These are phyloP conservation scores for Neospermospora avenae DNA, from an alignment of 2,329 filamentous ascomycete genomes.

Conservation along the genomic window DNA sequence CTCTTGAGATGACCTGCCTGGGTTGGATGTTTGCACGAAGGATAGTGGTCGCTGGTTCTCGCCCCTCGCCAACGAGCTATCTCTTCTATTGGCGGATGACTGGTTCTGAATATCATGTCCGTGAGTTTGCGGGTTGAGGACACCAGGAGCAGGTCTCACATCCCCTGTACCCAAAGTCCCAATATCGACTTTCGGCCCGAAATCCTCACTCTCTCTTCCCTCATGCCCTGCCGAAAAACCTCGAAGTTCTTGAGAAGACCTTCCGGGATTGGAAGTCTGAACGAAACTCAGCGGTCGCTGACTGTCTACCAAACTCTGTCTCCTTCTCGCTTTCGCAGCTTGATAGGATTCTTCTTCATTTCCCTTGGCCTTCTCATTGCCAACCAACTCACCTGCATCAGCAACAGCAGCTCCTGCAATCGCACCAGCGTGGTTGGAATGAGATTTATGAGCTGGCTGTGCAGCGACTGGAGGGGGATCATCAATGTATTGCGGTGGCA, in stretches of 20 bases:
- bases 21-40: no score
- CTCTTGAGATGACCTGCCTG: no score
- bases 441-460: not conserved
- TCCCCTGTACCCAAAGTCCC: not conserved
- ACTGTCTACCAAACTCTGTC: not conserved
- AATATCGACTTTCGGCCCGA: not conserved
- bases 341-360: not conserved
- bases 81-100: no score
- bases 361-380: not conserved
- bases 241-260: not conserved
- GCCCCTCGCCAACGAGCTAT: no score
- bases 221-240: not conserved
- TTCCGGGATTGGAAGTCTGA: not conserved
- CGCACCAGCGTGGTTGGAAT: not conserved
- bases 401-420: not conserved
- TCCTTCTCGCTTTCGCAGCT: not conserved
- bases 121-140: no score
- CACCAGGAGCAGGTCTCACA: not conserved
- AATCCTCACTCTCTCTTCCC: not conserved
- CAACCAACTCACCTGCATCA: not conserved
- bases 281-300: not conserved
- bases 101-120: no score
- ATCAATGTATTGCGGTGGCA: not conserved
- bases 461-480: not conserved
- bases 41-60: no score